Percentiles rank a stretch among this genome's conserved stretches.
Conservation (phyloP, 192 early-diverging fungal genomes). For the Jimgerdemannia lactiflua region DNA sequence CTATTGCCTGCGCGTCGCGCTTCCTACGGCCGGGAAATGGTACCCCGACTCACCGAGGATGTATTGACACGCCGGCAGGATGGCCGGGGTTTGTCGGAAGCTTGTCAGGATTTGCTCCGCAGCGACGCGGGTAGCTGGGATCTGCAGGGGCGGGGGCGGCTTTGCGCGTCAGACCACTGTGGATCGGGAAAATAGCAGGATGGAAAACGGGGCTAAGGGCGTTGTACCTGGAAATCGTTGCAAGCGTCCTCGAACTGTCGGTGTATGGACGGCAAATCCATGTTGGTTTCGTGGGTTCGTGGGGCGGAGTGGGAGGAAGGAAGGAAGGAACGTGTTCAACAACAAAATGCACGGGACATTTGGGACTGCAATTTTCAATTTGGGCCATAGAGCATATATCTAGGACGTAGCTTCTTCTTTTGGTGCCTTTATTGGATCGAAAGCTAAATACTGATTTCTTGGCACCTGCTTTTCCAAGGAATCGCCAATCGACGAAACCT, state of each 20-base stretch:
- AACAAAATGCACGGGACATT: background rate
- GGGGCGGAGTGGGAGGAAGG: slow-evolving; percentile 3
- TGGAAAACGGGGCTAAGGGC: background rate
- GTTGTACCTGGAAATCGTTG: slow-evolving; percentile 46
- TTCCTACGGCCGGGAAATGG: too few relatives aligned
- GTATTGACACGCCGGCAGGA: slow-evolving; percentile 58
- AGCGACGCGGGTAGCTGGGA: slow-evolving; percentile 45
- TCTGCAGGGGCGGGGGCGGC: slow-evolving; percentile 16
- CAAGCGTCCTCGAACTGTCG: slow-evolving; percentile 52
- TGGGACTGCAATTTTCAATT: background rate
- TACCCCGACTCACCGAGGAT: slow-evolving; percentile 45
- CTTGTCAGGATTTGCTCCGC: slow-evolving; percentile 47
- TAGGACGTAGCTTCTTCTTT: too few relatives aligned
- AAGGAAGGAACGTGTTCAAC: background rate
- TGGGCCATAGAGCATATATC: too few relatives aligned
- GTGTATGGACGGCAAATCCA: slow-evolving; percentile 39
- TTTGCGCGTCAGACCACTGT: background rate
- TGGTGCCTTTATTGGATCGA: too few relatives aligned
- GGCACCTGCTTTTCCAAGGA: too few relatives aligned
- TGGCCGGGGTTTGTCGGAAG: slow-evolving; percentile 51
- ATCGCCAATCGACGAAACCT: too few relatives aligned
- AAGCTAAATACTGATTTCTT: too few relatives aligned
- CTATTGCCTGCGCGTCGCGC: slow-evolving; percentile 1
- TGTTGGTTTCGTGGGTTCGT: slow-evolving; percentile 7
- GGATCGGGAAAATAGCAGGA: background rate